Conservation (phyloP, 345 rosid species). For the Euphorbia lathyris region DNA sequence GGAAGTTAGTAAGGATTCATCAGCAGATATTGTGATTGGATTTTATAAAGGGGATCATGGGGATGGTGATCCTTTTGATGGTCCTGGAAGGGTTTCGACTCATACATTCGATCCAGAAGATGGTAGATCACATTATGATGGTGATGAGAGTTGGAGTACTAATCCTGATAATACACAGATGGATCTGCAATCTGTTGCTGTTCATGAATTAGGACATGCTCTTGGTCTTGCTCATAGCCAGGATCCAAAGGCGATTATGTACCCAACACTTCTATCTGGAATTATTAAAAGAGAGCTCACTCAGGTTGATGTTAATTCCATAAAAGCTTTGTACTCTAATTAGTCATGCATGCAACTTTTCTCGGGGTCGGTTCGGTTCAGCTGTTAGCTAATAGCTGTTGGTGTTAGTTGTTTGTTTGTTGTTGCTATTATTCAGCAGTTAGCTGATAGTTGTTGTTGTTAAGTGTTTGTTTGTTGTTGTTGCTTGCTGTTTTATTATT, state of each 20-base stretch:
- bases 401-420: no score
- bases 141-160: conserved; percentile 24
- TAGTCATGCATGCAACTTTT: neutral
- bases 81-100: conserved; percentile 16
- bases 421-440: no score
- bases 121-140: conserved; percentile 28
- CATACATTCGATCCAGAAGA: conserved; percentile 13
- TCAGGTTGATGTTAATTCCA: conserved; percentile 30
- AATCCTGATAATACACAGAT: neutral
- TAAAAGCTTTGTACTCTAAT: conserved; percentile 18
- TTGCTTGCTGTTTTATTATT: no score
- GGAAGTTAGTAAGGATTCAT: neutral
- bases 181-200: conserved; percentile 23
- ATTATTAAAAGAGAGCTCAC: conserved; percentile 17
- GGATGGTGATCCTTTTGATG: conserved; percentile 20
- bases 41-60: conserved; percentile 19
- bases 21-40: conserved; percentile 17
- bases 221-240: conserved; percentile 25
- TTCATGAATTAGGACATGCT: conserved; percentile 36
- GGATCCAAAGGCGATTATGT: conserved; percentile 26
- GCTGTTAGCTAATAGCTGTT: no score
- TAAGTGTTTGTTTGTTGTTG: no score
- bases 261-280: conserved; percentile 1
- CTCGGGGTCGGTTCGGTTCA: no score
- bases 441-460: no score